Percentiles rank a stretch among this genome's conserved stretches.
Evolutionary conservation across 768 basidiomycete genomes (phyloP).

Genomic region (Clitopilus hobsonii): DNA sequence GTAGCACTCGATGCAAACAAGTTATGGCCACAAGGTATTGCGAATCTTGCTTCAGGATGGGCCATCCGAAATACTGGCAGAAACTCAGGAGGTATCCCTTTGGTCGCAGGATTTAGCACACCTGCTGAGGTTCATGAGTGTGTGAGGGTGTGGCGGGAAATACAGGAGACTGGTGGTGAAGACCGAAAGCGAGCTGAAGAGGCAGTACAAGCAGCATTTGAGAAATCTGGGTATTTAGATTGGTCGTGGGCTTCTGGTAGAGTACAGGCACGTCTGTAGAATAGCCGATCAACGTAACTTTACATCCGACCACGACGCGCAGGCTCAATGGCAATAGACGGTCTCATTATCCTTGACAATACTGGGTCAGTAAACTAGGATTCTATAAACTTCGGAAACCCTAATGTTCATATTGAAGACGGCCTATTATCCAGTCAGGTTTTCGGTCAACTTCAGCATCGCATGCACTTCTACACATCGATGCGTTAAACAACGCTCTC

Average conservation of each 20-base stretch:
- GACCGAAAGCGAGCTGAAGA: constrained; percentile 41
- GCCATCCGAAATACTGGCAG: constrained; percentile 47
- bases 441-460: constrained; percentile 74
- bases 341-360: constrained; percentile 73
- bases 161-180: constrained; percentile 31
- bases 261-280: constrained; percentile 1
- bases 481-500: constrained; percentile 74
- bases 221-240: constrained; percentile 47
- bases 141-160: constrained; percentile 61
- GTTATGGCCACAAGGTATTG: constrained; percentile 43
- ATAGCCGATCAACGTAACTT: constrained; percentile 8
- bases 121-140: constrained; percentile 72
- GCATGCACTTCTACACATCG: constrained; percentile 83
- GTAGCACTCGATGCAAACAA: constrained; percentile 36
- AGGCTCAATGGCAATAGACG: constrained; percentile 67
- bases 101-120: constrained; percentile 71
- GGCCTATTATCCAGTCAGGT: constrained; percentile 86
- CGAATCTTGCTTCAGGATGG: constrained; percentile 71
- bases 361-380: constrained; percentile 48
- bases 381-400: not conserved
- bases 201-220: constrained; percentile 38
- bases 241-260: constrained; percentile 64
- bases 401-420: constrained; percentile 27
- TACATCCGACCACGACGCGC: not conserved
- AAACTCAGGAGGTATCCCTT: constrained; percentile 41